These are phyloP conservation scores for Schoenoplectus tabernaemontani DNA, from an alignment of 202 grass and related monocot genomes.

Conservation along the genomic window DNA sequence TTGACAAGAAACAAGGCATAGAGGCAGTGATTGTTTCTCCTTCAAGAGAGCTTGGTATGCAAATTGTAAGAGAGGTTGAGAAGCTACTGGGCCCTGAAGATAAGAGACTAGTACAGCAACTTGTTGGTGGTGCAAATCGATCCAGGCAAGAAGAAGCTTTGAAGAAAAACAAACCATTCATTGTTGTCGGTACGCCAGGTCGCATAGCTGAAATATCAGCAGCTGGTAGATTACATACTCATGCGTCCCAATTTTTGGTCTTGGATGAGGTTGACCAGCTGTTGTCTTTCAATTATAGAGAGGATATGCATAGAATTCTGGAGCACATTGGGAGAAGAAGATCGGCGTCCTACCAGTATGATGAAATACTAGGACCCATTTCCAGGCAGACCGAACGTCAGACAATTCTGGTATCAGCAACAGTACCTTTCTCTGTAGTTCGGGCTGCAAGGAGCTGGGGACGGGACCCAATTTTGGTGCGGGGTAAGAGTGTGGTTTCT, in stretches of 20 bases:
- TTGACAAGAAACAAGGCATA: slow-evolving; percentile 50
- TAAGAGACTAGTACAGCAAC: slow-evolving; percentile 82
- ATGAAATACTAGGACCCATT: slow-evolving; percentile 67
- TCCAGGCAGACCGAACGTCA: slow-evolving; percentile 62
- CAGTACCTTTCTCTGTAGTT: slow-evolving; percentile 86
- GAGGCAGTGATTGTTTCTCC: slow-evolving; percentile 88
- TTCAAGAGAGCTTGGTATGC: slow-evolving; percentile 93
- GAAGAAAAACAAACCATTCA: slow-evolving; percentile 88
- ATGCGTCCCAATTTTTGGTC: slow-evolving; percentile 69
- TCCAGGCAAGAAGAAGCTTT: slow-evolving; percentile 82
- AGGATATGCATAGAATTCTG: slow-evolving; percentile 91
- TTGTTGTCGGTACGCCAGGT: slow-evolving; percentile 80
- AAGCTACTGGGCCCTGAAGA: slow-evolving; percentile 63
- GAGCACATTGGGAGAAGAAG: slow-evolving; percentile 83
- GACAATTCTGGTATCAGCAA: slow-evolving; percentile 84
- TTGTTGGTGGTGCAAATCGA: slow-evolving; percentile 78
- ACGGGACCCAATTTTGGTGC: slow-evolving; percentile 67
- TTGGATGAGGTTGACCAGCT: slow-evolving; percentile 95
- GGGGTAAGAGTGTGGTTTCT: slow-evolving; percentile 73
- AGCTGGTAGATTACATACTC: slow-evolving; percentile 76
- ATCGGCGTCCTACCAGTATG: slow-evolving; percentile 17
- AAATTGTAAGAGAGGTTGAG: slow-evolving; percentile 84
- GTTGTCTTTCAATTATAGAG: slow-evolving; percentile 88
- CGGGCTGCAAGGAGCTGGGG: slow-evolving; percentile 85
- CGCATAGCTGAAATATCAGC: slow-evolving; percentile 94